Conservation (phyloP, 371 early-diverging fungal genomes). For the Apophysomyces variabilis region DNA sequence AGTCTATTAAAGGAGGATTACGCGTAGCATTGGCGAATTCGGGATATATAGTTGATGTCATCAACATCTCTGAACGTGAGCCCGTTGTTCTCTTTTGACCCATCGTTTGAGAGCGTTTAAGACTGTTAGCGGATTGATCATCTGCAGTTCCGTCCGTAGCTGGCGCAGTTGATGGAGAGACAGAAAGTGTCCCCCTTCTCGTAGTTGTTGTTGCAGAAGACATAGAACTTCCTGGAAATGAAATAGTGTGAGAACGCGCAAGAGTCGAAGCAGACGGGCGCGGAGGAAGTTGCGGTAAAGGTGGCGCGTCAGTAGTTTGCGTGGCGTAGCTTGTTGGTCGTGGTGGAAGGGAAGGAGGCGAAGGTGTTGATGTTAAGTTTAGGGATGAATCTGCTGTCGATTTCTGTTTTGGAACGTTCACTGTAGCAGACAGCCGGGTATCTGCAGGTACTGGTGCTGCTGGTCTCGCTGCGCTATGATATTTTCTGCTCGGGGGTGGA, state of each 20-base stretch:
- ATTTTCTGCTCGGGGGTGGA: conserved; percentile 47
- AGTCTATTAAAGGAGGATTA: conserved; percentile 19
- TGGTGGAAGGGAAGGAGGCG: conserved; percentile 23
- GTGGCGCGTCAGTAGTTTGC: conserved; percentile 16
- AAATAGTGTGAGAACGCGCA: conserved; percentile 40
- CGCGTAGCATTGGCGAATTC: conserved; percentile 2
- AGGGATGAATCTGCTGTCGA: conserved; percentile 11
- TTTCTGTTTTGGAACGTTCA: neutral
- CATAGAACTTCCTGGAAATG: neutral
- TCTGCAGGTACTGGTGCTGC: neutral
- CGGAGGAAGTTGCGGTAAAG: conserved; percentile 42
- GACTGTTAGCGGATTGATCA: neutral
- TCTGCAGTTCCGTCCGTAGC: neutral
- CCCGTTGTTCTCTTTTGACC: neutral
- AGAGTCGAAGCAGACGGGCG: conserved; percentile 42
- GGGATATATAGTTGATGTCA: conserved; percentile 7
- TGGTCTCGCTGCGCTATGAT: conserved; percentile 33
- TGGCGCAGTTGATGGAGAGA: neutral
- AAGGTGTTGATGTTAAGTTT: conserved; percentile 16
- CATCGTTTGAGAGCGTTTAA: neutral
- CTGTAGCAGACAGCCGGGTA: neutral
- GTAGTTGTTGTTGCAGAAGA: neutral
- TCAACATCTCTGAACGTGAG: neutral
- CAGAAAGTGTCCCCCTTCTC: neutral
- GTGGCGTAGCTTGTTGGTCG: conserved; percentile 11